Evolutionary conservation across 352 stramenopile genomes (phyloP), one percentile per base, ranked within the genome.

Genomic region (Phytophthora tubulina): DNA sequence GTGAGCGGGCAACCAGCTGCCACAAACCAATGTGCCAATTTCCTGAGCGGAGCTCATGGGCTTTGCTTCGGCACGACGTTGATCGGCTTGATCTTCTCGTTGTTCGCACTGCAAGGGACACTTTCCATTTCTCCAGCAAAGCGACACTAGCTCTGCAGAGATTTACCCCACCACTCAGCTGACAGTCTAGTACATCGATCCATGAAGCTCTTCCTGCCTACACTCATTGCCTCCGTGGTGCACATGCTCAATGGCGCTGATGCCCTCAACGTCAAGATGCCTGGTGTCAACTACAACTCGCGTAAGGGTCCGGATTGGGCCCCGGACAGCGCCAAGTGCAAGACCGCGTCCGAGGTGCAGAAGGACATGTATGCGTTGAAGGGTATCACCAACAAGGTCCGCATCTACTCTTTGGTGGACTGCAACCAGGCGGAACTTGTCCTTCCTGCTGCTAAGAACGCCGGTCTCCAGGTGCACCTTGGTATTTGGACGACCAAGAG

Each of bases 201-300:
- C 3, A 77, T 80, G 72, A 76, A 76, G 49, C 17, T 91, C 70
- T 46, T 81, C 75, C 13, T 77, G 2, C 70, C 70, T 4, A 69
- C 57, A 5, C 10, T 78, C 48, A 17, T 76, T 39, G 63, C 69
- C 11, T 59, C 63, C 1, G 45, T 52, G 44, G 36, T 73, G 51
- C 45, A 80, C 39, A n/a, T 76, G 46, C 38, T 67, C 17, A 27
- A 45, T 3, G 45, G 59, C 32, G 39, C 55, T 27, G 57, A 86
- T 27, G 77, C 70, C 44, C 69, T 87, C 48, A 85, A 86, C 55
- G 81, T 89, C 49, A 82, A 76, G 36, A 74, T 94, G 58, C 79
- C 84, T 32, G 85, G 87, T n/a, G 70, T 92, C 63, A 93, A 94
- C 78, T 94, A 93, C 76, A 92, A 89, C 75, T 74, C 82, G 15